phyloP scores from a whole-genome alignment of 148 eudicot species.

The Rhododendron kiyosumense region DNA sequence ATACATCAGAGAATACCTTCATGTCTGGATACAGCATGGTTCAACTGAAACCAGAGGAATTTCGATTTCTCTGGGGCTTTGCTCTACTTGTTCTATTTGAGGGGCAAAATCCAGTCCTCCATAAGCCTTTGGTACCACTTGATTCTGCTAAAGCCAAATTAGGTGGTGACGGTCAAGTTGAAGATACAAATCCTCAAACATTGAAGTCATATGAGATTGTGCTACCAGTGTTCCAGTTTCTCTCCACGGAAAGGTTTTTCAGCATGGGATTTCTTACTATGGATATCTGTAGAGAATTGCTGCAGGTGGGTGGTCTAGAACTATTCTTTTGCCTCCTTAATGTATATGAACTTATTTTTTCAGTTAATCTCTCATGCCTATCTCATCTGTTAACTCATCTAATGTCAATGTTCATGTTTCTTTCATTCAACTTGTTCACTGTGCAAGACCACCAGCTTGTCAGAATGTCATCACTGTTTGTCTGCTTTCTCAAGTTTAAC shows the following conservation, averaged over 20 bases:
- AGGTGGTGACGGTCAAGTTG: conserved; percentile 40
- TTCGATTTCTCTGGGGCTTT: conserved; percentile 83
- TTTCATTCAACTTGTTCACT: background rate
- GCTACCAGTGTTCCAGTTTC: conserved; percentile 69
- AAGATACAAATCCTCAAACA: conserved; percentile 38
- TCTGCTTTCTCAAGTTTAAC: background rate
- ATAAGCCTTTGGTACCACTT: conserved; percentile 45
- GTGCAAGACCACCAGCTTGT: background rate
- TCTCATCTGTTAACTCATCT: background rate
- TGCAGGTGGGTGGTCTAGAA: conserved; percentile 55
- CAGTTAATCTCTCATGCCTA: background rate
- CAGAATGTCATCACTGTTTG: background rate
- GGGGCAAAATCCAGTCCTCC: conserved; percentile 46
- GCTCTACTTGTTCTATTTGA: conserved; percentile 79
- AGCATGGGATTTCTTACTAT: conserved; percentile 54
- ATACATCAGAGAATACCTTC: conserved; percentile 30
- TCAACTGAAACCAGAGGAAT: conserved; percentile 62
- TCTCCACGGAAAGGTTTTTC: conserved; percentile 67
- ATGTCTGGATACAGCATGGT: conserved; percentile 93
- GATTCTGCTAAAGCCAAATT: conserved; percentile 35
- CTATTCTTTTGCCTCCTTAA: background rate
- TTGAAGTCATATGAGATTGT: conserved; percentile 57
- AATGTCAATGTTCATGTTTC: background rate
- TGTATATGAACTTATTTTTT: background rate
- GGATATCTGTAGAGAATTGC: conserved; percentile 67